Percentiles rank a stretch among this genome's conserved stretches.
These are phyloP conservation scores for Magnaporthales sp. DNA, from an alignment of 2,329 filamentous ascomycete species.

Conservation along the genomic window DNA sequence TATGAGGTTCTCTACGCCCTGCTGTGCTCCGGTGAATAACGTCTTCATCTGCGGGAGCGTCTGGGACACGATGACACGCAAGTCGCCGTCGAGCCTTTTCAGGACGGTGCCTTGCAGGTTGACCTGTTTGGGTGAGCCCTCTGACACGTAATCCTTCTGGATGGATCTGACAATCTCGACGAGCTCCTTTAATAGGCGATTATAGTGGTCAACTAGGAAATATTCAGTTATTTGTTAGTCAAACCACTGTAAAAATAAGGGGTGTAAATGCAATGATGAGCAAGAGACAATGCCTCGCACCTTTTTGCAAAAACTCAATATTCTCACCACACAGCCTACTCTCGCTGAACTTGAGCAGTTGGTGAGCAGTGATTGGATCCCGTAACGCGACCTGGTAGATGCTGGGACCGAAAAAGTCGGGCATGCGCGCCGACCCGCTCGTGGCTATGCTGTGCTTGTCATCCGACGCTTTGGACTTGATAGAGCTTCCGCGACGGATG, in stretches of 20 bases:
- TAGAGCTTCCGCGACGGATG: background rate
- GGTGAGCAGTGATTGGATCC: conserved; percentile 32
- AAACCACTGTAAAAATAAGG: background rate
- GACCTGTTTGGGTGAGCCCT: conserved; percentile 11
- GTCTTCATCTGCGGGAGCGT: conserved; percentile 23
- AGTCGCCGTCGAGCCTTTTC: conserved; percentile 15
- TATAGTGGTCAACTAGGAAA: conserved; percentile 28
- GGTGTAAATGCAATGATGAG: no score
- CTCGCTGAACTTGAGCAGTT: conserved; percentile 31
- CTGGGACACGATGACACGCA: conserved; percentile 16
- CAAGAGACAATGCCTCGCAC: no score
- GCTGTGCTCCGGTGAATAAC: conserved; percentile 24
- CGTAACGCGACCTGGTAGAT: conserved; percentile 31
- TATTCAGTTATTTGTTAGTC: background rate
- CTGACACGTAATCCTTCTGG: conserved; percentile 19
- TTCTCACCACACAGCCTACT: conserved; percentile 30
- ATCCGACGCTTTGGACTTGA: background rate
- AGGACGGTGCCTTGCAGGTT: conserved; percentile 20
- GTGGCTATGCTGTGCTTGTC: conserved; percentile 7
- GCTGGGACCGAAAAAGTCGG: conserved; percentile 31
- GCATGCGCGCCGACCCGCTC: conserved; percentile 13
- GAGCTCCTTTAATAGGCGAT: conserved; percentile 26
- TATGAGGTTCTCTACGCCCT: conserved; percentile 26
- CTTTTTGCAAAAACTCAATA: conserved; percentile 33
- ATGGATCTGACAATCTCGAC: conserved; percentile 24